Evolutionary conservation across 768 basidiomycete species (phyloP), one percentile per base, ranked within the genome.

Genomic region (Agrocybe praecox): DNA sequence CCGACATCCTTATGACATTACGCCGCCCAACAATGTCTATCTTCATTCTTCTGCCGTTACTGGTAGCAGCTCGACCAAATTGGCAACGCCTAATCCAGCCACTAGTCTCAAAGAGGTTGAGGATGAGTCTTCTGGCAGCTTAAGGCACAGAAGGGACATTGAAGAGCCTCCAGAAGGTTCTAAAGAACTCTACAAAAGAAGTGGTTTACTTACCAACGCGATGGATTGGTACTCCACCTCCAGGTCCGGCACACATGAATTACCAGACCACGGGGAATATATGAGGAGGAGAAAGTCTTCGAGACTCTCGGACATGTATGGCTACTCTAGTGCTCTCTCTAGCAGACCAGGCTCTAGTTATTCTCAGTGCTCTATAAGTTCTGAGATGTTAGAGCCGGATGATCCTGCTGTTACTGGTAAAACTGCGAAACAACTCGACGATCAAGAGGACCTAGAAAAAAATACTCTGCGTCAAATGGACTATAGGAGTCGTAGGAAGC

Each of bases 381-480:
- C 83, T 18, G 82, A 87, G 15, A 54, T 81, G 8, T 69, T 88
- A 36, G 91, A 93, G 65, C 80, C 83, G 17, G 88, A 92, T 61
- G 90, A 92, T 69, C 89, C 89, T 49, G 76, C 80, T 43, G 74
- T 90, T 21, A 90, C 86, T 44, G 87, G 87, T 6, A 69, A 80
- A 26, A 76, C 70, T 61, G 77, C 76, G 51, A 72, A 73, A 57
- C 75, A 76, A 54, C 72, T 82, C 32, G 82, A 85, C 54, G 87
- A 88, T 63, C 77, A 78, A 8, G 82, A 83, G 26, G 88, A 88
- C 56, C 69, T 86, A 17, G 86, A 87, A 69, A 83, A 78, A 57
- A 81, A 86, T 52, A 76, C 75, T 45, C 74, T 89, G 34, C 80
- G 82, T 46, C 77, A 79, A 58, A 87, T 89, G 86, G 82, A 82